These are phyloP conservation scores for Mycena sp. DNA, from an alignment of 1,284 basidiomycete species.

Conservation along the genomic window DNA sequence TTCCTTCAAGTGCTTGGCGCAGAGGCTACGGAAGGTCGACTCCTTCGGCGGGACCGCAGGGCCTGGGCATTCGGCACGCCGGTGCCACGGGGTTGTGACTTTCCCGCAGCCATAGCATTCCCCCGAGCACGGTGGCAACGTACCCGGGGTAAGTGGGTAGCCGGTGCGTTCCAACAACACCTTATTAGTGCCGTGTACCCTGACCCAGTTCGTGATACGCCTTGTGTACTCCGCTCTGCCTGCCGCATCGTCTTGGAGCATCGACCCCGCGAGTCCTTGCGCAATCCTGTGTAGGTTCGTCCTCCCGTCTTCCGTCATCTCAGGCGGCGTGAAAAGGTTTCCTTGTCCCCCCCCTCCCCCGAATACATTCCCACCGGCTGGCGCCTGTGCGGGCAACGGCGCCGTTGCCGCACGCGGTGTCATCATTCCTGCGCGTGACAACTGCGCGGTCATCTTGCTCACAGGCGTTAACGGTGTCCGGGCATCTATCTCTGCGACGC, in stretches of 20 bases:
- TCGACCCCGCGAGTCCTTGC: neutral
- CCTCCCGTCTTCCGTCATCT: neutral
- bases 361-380: no score
- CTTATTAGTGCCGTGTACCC: no score
- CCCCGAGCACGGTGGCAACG: neutral
- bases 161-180: neutral
- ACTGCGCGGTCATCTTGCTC: no score
- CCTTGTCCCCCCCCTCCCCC: no score
- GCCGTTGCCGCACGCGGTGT: no score
- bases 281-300: no score
- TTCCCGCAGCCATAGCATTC: conserved; percentile 15
- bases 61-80: neutral
- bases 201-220: no score
- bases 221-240: no score
- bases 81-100: neutral
- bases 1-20: neutral
- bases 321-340: neutral
- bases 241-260: neutral
- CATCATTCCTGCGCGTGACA: no score
- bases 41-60: neutral
- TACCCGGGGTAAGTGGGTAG: conserved; percentile 10
- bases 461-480: no score
- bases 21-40: neutral
- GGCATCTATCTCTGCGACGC: no score
- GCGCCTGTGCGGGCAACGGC: no score